Base-by-base conservation (phyloP, 23 red algal species). In the Porphyridium purpureum region DNA sequence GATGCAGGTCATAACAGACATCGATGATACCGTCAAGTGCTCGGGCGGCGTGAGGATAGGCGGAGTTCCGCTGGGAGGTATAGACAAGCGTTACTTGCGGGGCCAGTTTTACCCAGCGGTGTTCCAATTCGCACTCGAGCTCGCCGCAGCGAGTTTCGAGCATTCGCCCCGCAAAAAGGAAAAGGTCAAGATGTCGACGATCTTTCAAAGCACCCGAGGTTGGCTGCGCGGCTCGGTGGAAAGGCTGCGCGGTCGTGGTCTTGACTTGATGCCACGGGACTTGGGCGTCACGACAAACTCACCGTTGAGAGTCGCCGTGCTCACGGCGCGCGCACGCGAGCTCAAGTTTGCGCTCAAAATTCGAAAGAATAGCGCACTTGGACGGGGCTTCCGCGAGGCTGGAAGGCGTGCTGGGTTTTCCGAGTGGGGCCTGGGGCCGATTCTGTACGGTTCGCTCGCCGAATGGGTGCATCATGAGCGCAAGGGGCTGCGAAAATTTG, bases 1-100 rank as follows among this genome's bases (percentile, higher is more conserved):
- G 17, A 44, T 44, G 17, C 38, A 44, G 38, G 38, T 44, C 38
- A 44, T 44, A 11, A 44, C 38, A 11, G 38, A 44, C 38, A 44
- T 44, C 17, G 38, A 44, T 17, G 38, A 44, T 44, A 44, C 38
- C 11, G 38, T 44, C 11, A 44, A 44, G 17, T 44, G 11, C 11
- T 11, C 11, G 11, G 38, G 38, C 38, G 38, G 38, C 11, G 11
- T 44, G 11, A 11, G 38, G 17, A 17, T 44, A 44, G 38, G 11
- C 17, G 38, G 38, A 17, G 11, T 11, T 11, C 17, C 11, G 11
- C 38, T 44, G 11, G 38, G 38, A 11, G 38, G 38, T 11, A 44
- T 44, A 44, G 38, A 44, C 17, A 11, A 11, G 17, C 38, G 17
- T 11, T 44, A 44, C 38, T 11, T 11, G 38, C 38, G 38, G 11